phyloP scores from a whole-genome alignment of 768 basidiomycete species.

The Russula ochroleuca region DNA sequence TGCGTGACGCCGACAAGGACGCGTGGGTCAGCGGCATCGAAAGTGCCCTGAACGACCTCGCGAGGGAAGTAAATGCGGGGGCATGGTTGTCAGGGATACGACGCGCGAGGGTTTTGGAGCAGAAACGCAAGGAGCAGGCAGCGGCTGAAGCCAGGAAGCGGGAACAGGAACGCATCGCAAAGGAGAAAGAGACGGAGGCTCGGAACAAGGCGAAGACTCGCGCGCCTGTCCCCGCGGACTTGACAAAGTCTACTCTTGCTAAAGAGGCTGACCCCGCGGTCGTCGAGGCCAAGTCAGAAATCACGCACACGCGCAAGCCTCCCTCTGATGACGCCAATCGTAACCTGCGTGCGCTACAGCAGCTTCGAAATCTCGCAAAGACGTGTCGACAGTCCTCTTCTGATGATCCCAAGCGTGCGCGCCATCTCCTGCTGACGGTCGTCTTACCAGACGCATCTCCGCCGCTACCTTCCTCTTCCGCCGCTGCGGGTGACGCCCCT shows the following conservation, averaged over 20 bases:
- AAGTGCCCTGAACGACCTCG: slow-evolving; percentile 21
- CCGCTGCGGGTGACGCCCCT: slow-evolving; percentile 37
- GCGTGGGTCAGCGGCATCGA: slow-evolving; percentile 16
- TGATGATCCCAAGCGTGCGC: slow-evolving; percentile 33
- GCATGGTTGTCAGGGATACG: slow-evolving; percentile 22
- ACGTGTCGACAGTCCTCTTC: slow-evolving; percentile 30
- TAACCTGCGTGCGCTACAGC: slow-evolving; percentile 28
- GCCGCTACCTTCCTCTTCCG: slow-evolving; percentile 38
- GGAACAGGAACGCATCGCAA: slow-evolving; percentile 20
- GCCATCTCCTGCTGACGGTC: slow-evolving; percentile 52
- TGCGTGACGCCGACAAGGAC: slow-evolving; percentile 15
- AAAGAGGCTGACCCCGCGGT: slow-evolving; percentile 4
- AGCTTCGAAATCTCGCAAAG: slow-evolving; percentile 32
- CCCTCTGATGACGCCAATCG: slow-evolving; percentile 16
- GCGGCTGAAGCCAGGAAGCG: slow-evolving; percentile 5
- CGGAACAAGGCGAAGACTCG: slow-evolving; percentile 15
- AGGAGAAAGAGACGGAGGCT: slow-evolving; percentile 19
- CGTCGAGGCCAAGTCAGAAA: slow-evolving; percentile 10
- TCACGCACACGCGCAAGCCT: not conserved
- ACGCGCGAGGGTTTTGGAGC: slow-evolving; percentile 10
- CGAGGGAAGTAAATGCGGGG: slow-evolving; percentile 5
- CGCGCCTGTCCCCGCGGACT: not conserved
- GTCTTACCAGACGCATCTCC: slow-evolving; percentile 31
- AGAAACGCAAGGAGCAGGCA: slow-evolving; percentile 3
- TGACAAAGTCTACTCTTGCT: not conserved